phyloP scores from a whole-genome alignment of 163 green algal species.

The Chlorella variabilis region DNA sequence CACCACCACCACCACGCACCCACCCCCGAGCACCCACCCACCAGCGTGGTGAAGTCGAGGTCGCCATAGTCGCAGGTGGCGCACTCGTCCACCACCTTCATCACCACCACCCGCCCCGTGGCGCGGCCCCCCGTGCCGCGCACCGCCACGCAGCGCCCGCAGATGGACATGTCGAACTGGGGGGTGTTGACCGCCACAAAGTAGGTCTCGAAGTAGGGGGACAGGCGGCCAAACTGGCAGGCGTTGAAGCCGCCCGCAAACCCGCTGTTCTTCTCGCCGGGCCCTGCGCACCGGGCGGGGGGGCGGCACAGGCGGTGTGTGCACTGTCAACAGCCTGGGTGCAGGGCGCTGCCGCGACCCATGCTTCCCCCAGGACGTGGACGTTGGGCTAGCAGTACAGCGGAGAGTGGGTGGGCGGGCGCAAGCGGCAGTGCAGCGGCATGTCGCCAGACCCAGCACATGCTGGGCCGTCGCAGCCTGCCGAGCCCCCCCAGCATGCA shows the following conservation, averaged over 20 bases:
- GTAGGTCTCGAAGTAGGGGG: conserved; percentile 28
- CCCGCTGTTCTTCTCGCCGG: conserved; percentile 33
- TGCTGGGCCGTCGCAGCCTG: too few relatives aligned
- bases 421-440: too few relatives aligned
- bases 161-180: background rate
- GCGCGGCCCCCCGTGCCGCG: conserved; percentile 10
- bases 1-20: background rate
- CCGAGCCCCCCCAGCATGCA: too few relatives aligned
- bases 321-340: too few relatives aligned
- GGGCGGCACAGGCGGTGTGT: background rate
- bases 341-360: too few relatives aligned
- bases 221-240: conserved; percentile 33
- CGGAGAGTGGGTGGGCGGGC: too few relatives aligned
- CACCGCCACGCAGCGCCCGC: conserved; percentile 18
- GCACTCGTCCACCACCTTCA: conserved; percentile 16
- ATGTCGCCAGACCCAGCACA: too few relatives aligned
- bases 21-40: background rate
- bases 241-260: conserved; percentile 35
- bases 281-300: background rate
- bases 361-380: too few relatives aligned
- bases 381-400: too few relatives aligned
- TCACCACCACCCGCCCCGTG: background rate
- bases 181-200: conserved; percentile 12
- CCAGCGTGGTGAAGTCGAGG: conserved; percentile 21
- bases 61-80: conserved; percentile 21